Base-by-base conservation (phyloP, 108 stramenopile species). In the Nitzschia sp. region DNA sequence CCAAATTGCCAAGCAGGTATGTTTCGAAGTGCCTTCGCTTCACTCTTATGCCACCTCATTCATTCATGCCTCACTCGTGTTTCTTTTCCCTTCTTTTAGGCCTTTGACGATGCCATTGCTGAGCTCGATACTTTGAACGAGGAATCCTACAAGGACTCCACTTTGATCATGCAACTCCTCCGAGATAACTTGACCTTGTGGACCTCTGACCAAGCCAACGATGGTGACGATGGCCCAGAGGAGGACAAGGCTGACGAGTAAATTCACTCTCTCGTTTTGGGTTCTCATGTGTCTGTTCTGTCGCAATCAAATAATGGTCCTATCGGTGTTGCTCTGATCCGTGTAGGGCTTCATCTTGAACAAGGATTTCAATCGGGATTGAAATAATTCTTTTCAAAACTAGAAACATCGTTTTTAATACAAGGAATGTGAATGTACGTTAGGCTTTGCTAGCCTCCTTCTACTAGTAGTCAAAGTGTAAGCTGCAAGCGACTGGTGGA, bases 121-220 rank as follows among this genome's bases (percentile, higher is more conserved):
- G 98, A 99, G 79, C 90, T 99, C 48, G 99, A 99, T 84, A 98
- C 97, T 37, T 83, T 99, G 63, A 91, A 94, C 63, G 99, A 99
- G 72, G 97, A 99, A 80, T 90, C 90, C 9, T 99, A 99, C 96
- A 99, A 99, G 96, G 99, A 99, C 79, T 97, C 97, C 8, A 99
- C 99, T 12, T 92, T 99, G 61, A 99, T 99, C 84, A 99, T 99
- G 99, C 99, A 99, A 85, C 79, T 99, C 53, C 85, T 99, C 40
- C 83, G 99, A 51, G 99, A 99, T 79, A 99, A 99, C 98, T 82
- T 99, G 66, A 99, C 99, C 10, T 78, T 99, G 74, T 99, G 99
- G 99, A 99, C 99, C 17, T 84, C 81, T 25, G 99, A 99, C 67
- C 95, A 96, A 69, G 93, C 93, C 39, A 95, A 87, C 41, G 92